These are phyloP conservation scores for Serendipita sp. DNA, from an alignment of 768 basidiomycete species.

Conservation along the genomic window DNA sequence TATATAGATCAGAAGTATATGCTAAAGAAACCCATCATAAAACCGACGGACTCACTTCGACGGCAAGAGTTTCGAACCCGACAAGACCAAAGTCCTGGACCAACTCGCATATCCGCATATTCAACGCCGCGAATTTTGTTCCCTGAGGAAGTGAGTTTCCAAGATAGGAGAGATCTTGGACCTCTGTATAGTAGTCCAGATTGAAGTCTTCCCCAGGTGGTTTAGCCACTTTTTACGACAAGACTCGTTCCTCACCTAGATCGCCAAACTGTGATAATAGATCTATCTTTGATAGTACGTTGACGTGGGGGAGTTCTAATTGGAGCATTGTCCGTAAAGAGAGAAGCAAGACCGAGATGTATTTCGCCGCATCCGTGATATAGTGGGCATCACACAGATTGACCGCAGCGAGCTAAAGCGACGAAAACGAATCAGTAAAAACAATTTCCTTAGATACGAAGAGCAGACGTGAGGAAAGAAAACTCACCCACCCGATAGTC, in stretches of 20 bases:
- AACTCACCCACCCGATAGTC: slow-evolving; percentile 64
- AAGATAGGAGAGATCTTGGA: slow-evolving; percentile 84
- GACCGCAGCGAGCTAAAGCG: slow-evolving; percentile 69
- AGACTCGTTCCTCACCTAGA: slow-evolving; percentile 41
- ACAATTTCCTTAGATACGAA: too few species aligned
- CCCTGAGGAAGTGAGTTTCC: slow-evolving; percentile 54
- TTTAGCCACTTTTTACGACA: slow-evolving; percentile 4
- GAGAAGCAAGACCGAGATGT: slow-evolving; percentile 78
- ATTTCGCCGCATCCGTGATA: slow-evolving; percentile 90
- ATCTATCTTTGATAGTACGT: slow-evolving; percentile 93
- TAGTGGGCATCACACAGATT: slow-evolving; percentile 96
- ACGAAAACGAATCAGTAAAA: not conserved
- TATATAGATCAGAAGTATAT: not conserved
- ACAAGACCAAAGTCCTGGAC: slow-evolving; percentile 88
- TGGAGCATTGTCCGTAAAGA: slow-evolving; percentile 96
- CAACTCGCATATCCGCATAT: slow-evolving; percentile 80
- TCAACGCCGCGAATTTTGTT: slow-evolving; percentile 59
- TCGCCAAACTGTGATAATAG: slow-evolving; percentile 81
- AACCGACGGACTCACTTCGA: slow-evolving; percentile 45
- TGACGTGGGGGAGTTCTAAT: slow-evolving; percentile 93
- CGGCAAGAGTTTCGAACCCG: slow-evolving; percentile 90
- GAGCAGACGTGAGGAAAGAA: slow-evolving; percentile 7
- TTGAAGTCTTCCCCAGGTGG: slow-evolving; percentile 61
- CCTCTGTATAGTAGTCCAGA: slow-evolving; percentile 94
- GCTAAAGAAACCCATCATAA: not conserved